Base-by-base conservation (phyloP, 1,284 basidiomycete species). In the Thecaphora thlaspeos region DNA sequence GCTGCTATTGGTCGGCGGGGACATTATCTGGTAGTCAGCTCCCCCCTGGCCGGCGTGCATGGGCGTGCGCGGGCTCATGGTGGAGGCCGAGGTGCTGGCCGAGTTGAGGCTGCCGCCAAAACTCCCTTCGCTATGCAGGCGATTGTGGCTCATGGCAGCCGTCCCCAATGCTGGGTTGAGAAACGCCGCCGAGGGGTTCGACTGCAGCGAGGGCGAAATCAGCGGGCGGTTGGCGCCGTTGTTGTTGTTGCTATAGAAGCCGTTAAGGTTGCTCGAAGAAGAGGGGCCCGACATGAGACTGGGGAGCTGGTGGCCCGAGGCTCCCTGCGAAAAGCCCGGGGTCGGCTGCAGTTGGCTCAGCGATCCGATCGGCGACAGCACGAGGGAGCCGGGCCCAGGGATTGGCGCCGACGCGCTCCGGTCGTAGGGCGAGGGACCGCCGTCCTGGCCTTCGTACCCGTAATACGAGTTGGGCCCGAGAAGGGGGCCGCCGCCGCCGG, bases 11-110 rank as follows among this genome's bases (percentile, higher is more conserved):
- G 8, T 10, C 17, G 40, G 40, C 10, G 62, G 62, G 28, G 62
- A 65, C 22, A 65, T 44, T 1, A 65, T 53, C 8, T 53, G 52
- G 17, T 52, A 52, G 17, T 65, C 54, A 15, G 37, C 37, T 34
- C 10, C 10, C 32, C 32, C 32, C 3, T 51, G 44, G 5, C 55
- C 60, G 3, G 61, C 61, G n/a, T 61, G 55, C 17, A 67, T 37
- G 0, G 68, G 68, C 2, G 68, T 70, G 18, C 68, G 61, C 10
- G 68, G 68, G 7, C 54, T 55, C 52, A 63, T 60, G 39, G 61
- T 63, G 34, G 45, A 48, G 11, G 43, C 38, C 5, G 56, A 52
- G 15, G 55, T 52, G 22, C 49, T 48, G 34, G 39, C 43, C 22
- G 51, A 61, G 34, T 46, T 58, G 15, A 68, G 23, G 26, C 11